Evolutionary conservation across 2,329 filamentous ascomycete species (phyloP), one percentile per base, ranked within the genome.

Genomic region (Fusarium aywerte): DNA sequence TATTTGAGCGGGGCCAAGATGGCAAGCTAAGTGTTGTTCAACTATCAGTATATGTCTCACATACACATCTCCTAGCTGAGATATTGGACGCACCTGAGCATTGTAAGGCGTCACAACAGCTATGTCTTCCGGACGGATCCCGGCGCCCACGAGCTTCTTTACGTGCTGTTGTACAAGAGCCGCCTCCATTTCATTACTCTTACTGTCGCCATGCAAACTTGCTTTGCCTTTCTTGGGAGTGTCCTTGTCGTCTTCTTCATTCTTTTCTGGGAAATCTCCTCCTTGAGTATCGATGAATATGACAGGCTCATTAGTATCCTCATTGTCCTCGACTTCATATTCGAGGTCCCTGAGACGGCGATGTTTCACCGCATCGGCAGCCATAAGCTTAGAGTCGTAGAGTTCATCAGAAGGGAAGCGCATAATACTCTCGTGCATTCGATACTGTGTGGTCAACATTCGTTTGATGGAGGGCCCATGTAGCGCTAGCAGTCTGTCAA

Each of bases 401-500:
- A 98, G 84, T 75, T 95, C 90, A 64, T 92, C 86, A 1, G 95
- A 97, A 0, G 96, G 95, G 73, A 97, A 99, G 8, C 88, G 86
- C 94, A 98, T 98, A 73, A 99, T 98, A 53, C 84, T 89, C 74
- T 97, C 91, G 76, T 99, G 93, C 96, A 99, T 99, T 35, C 96
- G 93, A 78, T 99, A 99, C 80, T 99, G 96, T 6, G 91, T 97
- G 5, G 93, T 98, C 23, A 99, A 87, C 92, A 98, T 97, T 50
- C 92, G 85, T 81, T 98, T 98, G 80, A 99, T 93, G 6, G 83
- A 83, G 2, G 89, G 80, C 1, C 96, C 96, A 75, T 99, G 92
- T 16, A 97, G 82, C 7, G 85, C 84, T 42, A 99, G 84, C 39
- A 99, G 84, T 27, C 96, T 87, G 77, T 98, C 95, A 77, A 99